Evolutionary conservation across 1,284 basidiomycete genomes (phyloP).

Genomic region (Tilletia horrida): DNA sequence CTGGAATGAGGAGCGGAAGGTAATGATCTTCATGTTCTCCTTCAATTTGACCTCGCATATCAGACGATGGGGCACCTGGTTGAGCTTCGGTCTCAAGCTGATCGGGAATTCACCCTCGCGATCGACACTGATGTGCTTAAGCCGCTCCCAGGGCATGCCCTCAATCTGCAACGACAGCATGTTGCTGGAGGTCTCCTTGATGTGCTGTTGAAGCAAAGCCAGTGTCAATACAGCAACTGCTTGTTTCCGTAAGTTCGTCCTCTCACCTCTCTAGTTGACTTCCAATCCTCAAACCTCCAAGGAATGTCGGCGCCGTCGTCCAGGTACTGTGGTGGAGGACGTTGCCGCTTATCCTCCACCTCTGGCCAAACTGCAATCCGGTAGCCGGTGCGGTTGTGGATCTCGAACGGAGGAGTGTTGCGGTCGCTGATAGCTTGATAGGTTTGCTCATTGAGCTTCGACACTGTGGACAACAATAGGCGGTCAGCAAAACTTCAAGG

Average conservation of each 20-base stretch:
- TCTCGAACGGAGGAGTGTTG: constrained; percentile 85
- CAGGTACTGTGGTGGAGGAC: constrained; percentile 54
- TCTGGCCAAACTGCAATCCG: constrained; percentile 55
- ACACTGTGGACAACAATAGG: no score
- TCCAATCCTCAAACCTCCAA: constrained; percentile 98
- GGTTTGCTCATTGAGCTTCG: constrained; percentile 71
- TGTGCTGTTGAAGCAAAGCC: constrained; percentile 20
- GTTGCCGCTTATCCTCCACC: constrained; percentile 60
- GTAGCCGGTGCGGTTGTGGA: constrained; percentile 86
- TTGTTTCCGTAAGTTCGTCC: background rate
- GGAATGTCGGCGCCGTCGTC: constrained; percentile 75
- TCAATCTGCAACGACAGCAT: constrained; percentile 64
- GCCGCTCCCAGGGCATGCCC: constrained; percentile 84
- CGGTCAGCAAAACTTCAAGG: no score
- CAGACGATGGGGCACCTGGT: constrained; percentile 75
- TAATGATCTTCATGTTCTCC: constrained; percentile 93
- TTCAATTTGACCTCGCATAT: constrained; percentile 86
- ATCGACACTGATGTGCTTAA: constrained; percentile 86
- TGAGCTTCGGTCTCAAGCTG: constrained; percentile 72
- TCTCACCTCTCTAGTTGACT: constrained; percentile 72
- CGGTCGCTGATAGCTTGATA: constrained; percentile 50
- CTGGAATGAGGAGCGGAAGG: constrained; percentile 87
- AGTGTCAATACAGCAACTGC: background rate
- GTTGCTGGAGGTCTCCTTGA: constrained; percentile 43
- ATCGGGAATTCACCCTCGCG: constrained; percentile 89